Conservation (phyloP, 2,329 filamentous ascomycete species). For the Aspergillus sp. region DNA sequence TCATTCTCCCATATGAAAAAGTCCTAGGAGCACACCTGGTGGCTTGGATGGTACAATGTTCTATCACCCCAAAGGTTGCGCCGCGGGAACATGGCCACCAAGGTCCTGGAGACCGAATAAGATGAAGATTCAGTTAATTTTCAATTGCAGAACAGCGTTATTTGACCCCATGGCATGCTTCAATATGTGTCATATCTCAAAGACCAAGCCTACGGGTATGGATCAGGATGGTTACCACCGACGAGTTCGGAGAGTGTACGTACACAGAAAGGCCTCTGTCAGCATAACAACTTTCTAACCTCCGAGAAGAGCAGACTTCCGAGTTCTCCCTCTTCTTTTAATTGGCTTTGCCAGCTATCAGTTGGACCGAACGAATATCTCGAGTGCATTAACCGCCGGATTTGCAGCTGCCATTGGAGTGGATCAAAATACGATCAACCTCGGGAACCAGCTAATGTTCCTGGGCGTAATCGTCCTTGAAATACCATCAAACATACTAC, state of each 20-base stretch:
- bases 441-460: slow-evolving; percentile 49
- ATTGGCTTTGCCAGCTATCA: slow-evolving; percentile 46
- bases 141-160: background rate
- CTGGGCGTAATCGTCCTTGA: slow-evolving; percentile 44
- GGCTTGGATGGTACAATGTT: too few species aligned
- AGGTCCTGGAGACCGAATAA: background rate
- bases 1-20: too few species aligned
- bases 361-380: slow-evolving; percentile 47
- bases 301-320: slow-evolving; percentile 36
- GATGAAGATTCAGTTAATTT: background rate
- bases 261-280: background rate
- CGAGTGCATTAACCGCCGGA: slow-evolving; percentile 43
- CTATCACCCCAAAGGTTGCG: background rate
- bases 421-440: slow-evolving; percentile 42
- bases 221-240: background rate
- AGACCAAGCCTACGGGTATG: background rate
- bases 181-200: background rate
- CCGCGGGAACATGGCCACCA: background rate
- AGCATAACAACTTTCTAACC: background rate
- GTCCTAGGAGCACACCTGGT: too few species aligned
- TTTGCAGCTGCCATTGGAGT: slow-evolving; percentile 39
- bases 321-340: slow-evolving; percentile 43
- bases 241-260: background rate
- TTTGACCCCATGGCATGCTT: background rate
- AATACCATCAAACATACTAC: slow-evolving; percentile 44